Conservation (phyloP, 1,284 basidiomycete species). For the Pseudozyma pruni region DNA sequence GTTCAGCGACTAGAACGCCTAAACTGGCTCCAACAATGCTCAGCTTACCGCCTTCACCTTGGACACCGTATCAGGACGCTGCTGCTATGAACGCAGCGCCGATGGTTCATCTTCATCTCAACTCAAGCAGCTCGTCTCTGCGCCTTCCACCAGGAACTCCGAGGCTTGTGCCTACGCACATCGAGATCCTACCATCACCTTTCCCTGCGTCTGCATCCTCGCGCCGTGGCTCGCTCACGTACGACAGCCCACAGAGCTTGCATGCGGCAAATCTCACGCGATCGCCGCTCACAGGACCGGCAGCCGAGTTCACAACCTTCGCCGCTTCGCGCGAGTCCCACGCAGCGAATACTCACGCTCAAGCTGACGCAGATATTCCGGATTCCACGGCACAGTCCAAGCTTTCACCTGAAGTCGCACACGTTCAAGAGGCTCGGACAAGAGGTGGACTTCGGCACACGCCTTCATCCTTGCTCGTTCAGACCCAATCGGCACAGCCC, state of each 20-base stretch:
- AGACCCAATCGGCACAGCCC: constrained; percentile 1
- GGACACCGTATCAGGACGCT: constrained; percentile 44
- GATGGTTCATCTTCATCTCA: constrained; percentile 46
- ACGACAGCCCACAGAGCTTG: constrained; percentile 29
- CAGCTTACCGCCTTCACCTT: constrained; percentile 58
- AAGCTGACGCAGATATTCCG: neutral
- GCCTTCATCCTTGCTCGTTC: constrained; percentile 34
- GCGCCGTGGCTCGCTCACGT: constrained; percentile 36
- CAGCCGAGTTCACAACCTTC: constrained; percentile 22
- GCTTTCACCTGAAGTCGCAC: too few relatives aligned
- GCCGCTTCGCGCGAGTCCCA: constrained; percentile 13
- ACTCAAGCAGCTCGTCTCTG: constrained; percentile 36
- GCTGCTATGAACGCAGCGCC: constrained; percentile 8
- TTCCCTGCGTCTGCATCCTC: constrained; percentile 43
- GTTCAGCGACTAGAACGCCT: constrained; percentile 46
- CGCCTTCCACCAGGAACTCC: constrained; percentile 51
- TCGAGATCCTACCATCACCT: constrained; percentile 55
- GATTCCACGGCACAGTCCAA: too few relatives aligned
- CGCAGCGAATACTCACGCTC: neutral
- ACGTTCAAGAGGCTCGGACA: neutral
- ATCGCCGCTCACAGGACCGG: constrained; percentile 23
- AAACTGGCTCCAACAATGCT: constrained; percentile 52
- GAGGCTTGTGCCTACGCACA: constrained; percentile 49
- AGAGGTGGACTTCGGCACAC: constrained; percentile 19
- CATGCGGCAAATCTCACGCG: constrained; percentile 13